Conservation (phyloP, 805 yeast genomes). For the Lachancea fermentati region DNA sequence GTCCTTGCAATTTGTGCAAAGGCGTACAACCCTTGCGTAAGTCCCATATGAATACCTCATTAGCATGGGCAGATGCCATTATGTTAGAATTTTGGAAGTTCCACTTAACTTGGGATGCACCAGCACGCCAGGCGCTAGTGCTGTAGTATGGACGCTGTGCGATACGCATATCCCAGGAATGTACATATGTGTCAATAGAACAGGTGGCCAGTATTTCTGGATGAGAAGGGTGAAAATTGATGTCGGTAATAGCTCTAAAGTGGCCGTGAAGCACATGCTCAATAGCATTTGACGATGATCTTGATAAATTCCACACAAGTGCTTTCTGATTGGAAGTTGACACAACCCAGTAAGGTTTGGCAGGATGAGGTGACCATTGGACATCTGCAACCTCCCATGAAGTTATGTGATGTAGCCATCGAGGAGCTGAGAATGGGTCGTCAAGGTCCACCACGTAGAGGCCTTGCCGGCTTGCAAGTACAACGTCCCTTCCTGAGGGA, state of each 20-base stretch:
- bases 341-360: constrained; percentile 85
- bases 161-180: constrained; percentile 85
- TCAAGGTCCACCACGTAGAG: constrained; percentile 86
- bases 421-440: constrained; percentile 91
- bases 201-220: constrained; percentile 91
- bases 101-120: constrained; percentile 96
- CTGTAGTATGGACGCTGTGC: constrained; percentile 67
- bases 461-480: constrained; percentile 76
- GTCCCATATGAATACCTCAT: constrained; percentile 83
- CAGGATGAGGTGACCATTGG: constrained; percentile 92
- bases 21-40: constrained; percentile 77
- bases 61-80: constrained; percentile 82
- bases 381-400: constrained; percentile 99
- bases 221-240: constrained; percentile 81
- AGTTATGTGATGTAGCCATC: constrained; percentile 88
- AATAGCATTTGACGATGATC: constrained; percentile 66
- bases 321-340: constrained; percentile 96
- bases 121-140: constrained; percentile 94
- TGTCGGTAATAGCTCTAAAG: constrained; percentile 90
- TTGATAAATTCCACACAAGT: constrained; percentile 82
- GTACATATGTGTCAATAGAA: constrained; percentile 82
- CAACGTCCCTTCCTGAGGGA: constrained; percentile 91
- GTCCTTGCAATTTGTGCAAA: constrained; percentile 62
- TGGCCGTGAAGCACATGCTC: constrained; percentile 87
- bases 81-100: constrained; percentile 67